Conservation (phyloP, 164 flowering plant species). For the Magnolia kwangsiensis region DNA sequence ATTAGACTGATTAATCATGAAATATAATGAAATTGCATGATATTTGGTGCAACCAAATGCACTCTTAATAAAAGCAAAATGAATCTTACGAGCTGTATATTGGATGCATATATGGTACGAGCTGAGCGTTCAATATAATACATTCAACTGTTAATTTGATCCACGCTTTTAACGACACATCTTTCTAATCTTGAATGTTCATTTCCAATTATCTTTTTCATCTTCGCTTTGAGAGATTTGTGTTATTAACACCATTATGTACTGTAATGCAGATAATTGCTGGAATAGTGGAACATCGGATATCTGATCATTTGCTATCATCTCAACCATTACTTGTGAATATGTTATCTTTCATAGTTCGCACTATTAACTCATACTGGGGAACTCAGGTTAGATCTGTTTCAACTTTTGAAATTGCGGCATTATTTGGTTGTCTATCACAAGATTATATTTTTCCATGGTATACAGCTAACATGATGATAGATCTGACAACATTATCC, state of each 20-base stretch:
- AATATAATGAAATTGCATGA: no score
- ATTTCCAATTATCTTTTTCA: not conserved
- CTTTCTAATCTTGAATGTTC: not conserved
- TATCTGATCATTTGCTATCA: constrained; percentile 58
- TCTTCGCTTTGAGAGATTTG: not conserved
- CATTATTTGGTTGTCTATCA: not conserved
- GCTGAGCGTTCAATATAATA: no score
- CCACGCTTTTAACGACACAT: no score
- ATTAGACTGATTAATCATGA: no score
- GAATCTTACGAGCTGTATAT: no score
- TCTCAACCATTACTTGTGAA: constrained; percentile 70
- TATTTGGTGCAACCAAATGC: no score
- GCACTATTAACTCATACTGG: constrained; percentile 81
- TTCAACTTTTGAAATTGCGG: not conserved
- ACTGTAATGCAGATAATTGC: constrained; percentile 59
- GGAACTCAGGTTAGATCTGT: constrained; percentile 72
- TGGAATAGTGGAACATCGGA: constrained; percentile 83
- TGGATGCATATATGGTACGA: no score
- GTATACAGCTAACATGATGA: not conserved
- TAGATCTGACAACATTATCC: not conserved
- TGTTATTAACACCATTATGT: not conserved
- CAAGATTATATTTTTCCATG: not conserved
- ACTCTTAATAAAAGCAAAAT: no score
- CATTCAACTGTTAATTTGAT: no score
- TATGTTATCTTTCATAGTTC: constrained; percentile 62